Evolutionary conservation across 2,329 filamentous ascomycete genomes (phyloP).

Genomic region (Fusarium albosuccineum): DNA sequence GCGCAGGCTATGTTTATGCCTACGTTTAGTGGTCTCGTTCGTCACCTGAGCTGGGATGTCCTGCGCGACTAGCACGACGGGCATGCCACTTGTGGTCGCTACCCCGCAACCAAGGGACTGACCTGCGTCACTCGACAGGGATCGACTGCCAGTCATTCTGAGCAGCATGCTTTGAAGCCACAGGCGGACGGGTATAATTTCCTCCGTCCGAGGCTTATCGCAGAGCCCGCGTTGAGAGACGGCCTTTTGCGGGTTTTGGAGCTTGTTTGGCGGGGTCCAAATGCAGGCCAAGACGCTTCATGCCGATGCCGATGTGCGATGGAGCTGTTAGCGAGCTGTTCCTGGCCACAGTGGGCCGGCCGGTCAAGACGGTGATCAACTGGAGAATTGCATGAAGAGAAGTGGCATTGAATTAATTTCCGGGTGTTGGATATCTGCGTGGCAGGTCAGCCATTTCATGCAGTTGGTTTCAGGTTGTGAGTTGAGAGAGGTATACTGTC

Average conservation of each 20-base stretch:
- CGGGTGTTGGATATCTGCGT: conserved; percentile 8
- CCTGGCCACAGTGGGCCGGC: conserved; percentile 19
- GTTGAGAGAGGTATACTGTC: no score
- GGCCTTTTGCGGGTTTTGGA: conserved; percentile 7
- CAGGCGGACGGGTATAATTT: conserved; percentile 16
- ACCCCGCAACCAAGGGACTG: conserved; percentile 45
- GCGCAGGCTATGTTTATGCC: conserved; percentile 44
- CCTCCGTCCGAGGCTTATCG: conserved; percentile 10
- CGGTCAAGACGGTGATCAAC: background rate
- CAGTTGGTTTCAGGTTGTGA: conserved; percentile 2
- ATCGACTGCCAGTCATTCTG: conserved; percentile 37
- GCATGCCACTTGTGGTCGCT: conserved; percentile 39
- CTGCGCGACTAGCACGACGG: conserved; percentile 17
- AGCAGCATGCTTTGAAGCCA: conserved; percentile 20
- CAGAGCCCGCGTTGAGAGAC: no score
- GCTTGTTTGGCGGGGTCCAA: conserved; percentile 43
- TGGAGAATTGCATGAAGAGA: conserved; percentile 6
- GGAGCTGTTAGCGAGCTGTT: conserved; percentile 13
- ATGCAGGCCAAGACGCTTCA: conserved; percentile 44
- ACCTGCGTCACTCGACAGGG: conserved; percentile 43
- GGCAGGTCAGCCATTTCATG: conserved; percentile 3
- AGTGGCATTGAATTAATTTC: conserved; percentile 14
- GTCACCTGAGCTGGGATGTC: conserved; percentile 41
- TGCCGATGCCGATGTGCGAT: conserved; percentile 15
- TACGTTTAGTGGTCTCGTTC: conserved; percentile 16